These are phyloP conservation scores for Blastobotrys illinoisensis DNA, from an alignment of 1,139 yeast species.

Conservation along the genomic window DNA sequence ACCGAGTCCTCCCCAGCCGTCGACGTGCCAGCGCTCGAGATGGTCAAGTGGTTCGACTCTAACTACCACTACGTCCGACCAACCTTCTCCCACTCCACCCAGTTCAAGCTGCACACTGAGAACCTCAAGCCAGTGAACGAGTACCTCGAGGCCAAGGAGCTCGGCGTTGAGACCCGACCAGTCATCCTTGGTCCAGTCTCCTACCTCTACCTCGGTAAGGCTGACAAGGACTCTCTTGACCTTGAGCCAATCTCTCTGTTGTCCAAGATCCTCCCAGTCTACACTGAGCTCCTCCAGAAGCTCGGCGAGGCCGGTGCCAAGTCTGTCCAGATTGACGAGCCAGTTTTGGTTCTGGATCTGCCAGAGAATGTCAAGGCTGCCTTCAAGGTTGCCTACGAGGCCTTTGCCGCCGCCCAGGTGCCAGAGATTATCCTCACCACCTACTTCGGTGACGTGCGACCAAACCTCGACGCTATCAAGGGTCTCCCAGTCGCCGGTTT, in stretches of 20 bases:
- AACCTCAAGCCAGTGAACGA: slow-evolving; percentile 96
- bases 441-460: slow-evolving; percentile 97
- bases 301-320: slow-evolving; percentile 93
- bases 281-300: slow-evolving; percentile 80
- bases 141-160: slow-evolving; percentile 94
- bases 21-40: slow-evolving; percentile 98
- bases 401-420: slow-evolving; percentile 56
- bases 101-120: slow-evolving; percentile 75
- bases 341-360: slow-evolving; percentile 89
- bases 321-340: slow-evolving; percentile 95
- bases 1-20: slow-evolving; percentile 83
- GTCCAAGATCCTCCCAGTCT: slow-evolving; percentile 85
- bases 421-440: slow-evolving; percentile 75
- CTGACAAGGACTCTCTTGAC: slow-evolving; percentile 95
- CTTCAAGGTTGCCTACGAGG: slow-evolving; percentile 79
- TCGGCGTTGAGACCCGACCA: slow-evolving; percentile 96
- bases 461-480: slow-evolving; percentile 86
- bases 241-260: slow-evolving; percentile 87
- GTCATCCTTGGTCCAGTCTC: slow-evolving; percentile 96
- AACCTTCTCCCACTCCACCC: slow-evolving; percentile 91
- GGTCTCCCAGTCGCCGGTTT: slow-evolving; percentile 88
- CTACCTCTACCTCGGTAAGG: slow-evolving; percentile 90
- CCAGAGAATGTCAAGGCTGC: slow-evolving; percentile 79
- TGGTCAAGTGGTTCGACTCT: slow-evolving; percentile 99
- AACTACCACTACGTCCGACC: slow-evolving; percentile 99